Evolutionary conservation across 1,284 basidiomycete genomes (phyloP).

Genomic region (Hypsizygus ulmarius): DNA sequence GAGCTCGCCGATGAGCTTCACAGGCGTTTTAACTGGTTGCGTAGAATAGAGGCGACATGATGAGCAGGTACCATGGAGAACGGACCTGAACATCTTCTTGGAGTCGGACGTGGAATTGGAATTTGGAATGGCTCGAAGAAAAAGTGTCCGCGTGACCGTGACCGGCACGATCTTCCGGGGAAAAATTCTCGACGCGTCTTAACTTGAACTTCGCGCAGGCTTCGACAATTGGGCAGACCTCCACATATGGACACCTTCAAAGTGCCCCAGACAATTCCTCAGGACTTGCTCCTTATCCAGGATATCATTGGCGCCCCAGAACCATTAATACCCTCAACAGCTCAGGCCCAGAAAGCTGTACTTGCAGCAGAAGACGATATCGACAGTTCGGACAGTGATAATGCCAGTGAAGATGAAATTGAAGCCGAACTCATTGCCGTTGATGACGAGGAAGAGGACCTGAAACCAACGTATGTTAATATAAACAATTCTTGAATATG

Average conservation of each 20-base stretch:
- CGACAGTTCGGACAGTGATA: conserved; percentile 49
- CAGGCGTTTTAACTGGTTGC: conserved; percentile 44
- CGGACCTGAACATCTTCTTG: conserved; percentile 24
- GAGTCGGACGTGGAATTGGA: conserved; percentile 11
- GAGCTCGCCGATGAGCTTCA: conserved; percentile 83
- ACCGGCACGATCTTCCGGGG: conserved; percentile 5
- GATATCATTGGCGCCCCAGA: conserved; percentile 49
- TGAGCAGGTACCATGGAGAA: conserved; percentile 19
- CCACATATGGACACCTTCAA: conserved; percentile 47
- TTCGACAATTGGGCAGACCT: conserved; percentile 12
- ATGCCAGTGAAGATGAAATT: conserved; percentile 64
- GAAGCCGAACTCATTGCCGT: conserved; percentile 51
- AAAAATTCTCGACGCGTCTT: conserved; percentile 14
- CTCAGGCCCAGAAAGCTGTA: conserved; percentile 9
- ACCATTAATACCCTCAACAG: conserved; percentile 17
- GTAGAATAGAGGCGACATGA: conserved; percentile 33
- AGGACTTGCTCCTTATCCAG: conserved; percentile 71
- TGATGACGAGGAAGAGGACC: conserved; percentile 32
- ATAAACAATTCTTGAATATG: not conserved
- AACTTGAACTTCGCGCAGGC: not conserved
- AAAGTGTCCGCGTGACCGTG: conserved; percentile 17
- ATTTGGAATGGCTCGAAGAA: not conserved
- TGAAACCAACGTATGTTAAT: conserved; percentile 21
- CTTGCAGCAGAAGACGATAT: conserved; percentile 37
- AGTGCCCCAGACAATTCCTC: conserved; percentile 57